Evolutionary conservation across 1,139 yeast genomes (phyloP), one percentile per base, ranked within the genome.

Genomic region (Geotrichum histeridarum): DNA sequence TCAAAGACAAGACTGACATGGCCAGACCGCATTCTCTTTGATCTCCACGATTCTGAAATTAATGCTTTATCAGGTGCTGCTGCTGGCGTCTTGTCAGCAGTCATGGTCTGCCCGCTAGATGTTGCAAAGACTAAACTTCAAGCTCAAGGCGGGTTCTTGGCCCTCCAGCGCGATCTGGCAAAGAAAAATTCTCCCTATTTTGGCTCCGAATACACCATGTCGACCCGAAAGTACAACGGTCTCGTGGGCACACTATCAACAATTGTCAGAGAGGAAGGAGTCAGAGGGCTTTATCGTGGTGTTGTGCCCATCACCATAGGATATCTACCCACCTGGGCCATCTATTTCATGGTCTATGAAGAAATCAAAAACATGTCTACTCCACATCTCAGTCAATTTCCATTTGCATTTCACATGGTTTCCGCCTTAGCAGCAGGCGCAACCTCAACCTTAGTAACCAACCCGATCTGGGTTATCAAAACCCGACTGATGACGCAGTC

Each of bases 391-490:
- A 47, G 32, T 35, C 42, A 48, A 12, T 45, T 76, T 52, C 84
- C 81, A 36, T 78, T 81, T 45, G 57, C 82, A 15, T 73, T 79
- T 47, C 93, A 89, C 70, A 84, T 91, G 57, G 73, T 81, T 55
- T 81, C 95, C 44, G 98, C 99, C 0, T 77, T 91, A 54, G 80
- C 91, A 3, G 96, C 98, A 0, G 99, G 99, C 17, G 81, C 88
- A 60, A 80, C 84, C 8, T 86, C 96, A 2, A 86, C 97, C 0
- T 76, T 89, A n/a, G 73, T 84, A 8, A 94, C 96, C 0, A 94
- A 93, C 69, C 99, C 99, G 7, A 87, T 93, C 37, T 93, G 99
- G 99, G 98, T 93, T 35, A 89, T 93, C 42, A 93, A 93, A 68
- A 93, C 99, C 1, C 74, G 99, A 64, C 73, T 93, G 51, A 93